phyloP scores from a whole-genome alignment of 208 protist species.

The Acanthamoeba culbertsoni region DNA sequence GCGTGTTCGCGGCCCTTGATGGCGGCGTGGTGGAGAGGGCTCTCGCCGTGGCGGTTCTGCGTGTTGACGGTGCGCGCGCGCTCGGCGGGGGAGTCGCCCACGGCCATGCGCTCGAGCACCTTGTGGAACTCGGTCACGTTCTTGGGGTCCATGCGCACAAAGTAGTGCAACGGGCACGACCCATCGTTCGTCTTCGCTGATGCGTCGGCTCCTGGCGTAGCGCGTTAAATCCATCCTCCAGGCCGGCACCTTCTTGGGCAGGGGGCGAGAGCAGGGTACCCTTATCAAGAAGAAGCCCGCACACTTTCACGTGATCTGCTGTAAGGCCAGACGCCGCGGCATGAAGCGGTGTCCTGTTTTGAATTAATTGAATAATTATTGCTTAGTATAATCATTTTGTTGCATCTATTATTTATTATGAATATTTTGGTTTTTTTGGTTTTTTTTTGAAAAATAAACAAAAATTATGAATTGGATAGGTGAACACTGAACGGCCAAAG shows the following conservation, averaged over 20 bases:
- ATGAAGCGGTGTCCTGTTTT: conserved; percentile 6
- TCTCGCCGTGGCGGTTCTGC: conserved; percentile 43
- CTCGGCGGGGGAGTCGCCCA: not conserved
- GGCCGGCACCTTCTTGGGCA: too few species aligned
- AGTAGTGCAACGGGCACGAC: conserved; percentile 46
- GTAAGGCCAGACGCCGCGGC: conserved; percentile 23
- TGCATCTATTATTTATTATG: too few species aligned
- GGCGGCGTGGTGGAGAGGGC: conserved; percentile 20
- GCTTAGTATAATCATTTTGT: too few species aligned
- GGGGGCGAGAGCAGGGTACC: too few species aligned
- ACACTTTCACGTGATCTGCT: conserved; percentile 27
- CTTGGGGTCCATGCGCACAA: conserved; percentile 53
- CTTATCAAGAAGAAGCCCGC: conserved; percentile 10
- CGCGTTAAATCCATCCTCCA: not conserved
- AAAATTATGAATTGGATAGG: too few species aligned
- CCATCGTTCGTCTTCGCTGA: conserved; percentile 47
- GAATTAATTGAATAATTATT: too few species aligned
- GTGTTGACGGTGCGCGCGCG: conserved; percentile 40
- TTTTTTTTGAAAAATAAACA: too few species aligned
- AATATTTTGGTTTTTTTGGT: too few species aligned
- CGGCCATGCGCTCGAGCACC: conserved; percentile 41
- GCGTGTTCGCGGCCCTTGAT: conserved; percentile 45
- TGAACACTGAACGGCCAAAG: too few species aligned
- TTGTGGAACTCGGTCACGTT: conserved; percentile 47
- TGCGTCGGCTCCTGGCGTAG: not conserved